These are phyloP conservation scores for Pseudopithomyces chartarum DNA, from an alignment of 2,329 filamentous ascomycete genomes.

Conservation along the genomic window DNA sequence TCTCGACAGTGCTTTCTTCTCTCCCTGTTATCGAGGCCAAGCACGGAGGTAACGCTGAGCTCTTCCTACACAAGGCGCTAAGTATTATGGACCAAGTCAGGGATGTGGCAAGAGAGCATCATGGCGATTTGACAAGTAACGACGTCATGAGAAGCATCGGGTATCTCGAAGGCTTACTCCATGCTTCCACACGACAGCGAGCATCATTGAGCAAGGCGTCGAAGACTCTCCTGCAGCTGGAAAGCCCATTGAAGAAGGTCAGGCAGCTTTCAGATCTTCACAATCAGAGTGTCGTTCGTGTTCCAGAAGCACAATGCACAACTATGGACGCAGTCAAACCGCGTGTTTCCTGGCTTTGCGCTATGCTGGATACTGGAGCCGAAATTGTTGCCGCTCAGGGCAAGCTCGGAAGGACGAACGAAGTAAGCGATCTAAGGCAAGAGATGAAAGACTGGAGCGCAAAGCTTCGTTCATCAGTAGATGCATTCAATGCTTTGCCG, in stretches of 20 bases:
- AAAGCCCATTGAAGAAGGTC: slow-evolving; percentile 44
- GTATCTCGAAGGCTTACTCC: slow-evolving; percentile 83
- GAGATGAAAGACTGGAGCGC: slow-evolving; percentile 32
- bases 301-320: slow-evolving; percentile 16
- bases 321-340: slow-evolving; percentile 20
- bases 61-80: slow-evolving; percentile 79
- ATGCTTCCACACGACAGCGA: slow-evolving; percentile 67
- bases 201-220: slow-evolving; percentile 42
- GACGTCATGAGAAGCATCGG: slow-evolving; percentile 81
- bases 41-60: slow-evolving; percentile 58
- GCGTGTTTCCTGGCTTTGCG: slow-evolving; percentile 64
- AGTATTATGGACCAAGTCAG: slow-evolving; percentile 74
- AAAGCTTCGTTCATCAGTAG: slow-evolving; percentile 20
- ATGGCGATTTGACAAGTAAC: slow-evolving; percentile 80
- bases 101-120: slow-evolving; percentile 71
- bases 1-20: slow-evolving; percentile 71
- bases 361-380: slow-evolving; percentile 67
- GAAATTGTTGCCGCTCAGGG: slow-evolving; percentile 70
- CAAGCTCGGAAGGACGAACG: slow-evolving; percentile 60
- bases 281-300: slow-evolving; percentile 19
- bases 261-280: slow-evolving; percentile 30
- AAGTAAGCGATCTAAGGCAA: slow-evolving; percentile 28
- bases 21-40: slow-evolving; percentile 25
- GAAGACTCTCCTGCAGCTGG: slow-evolving; percentile 43
- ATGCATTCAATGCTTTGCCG: slow-evolving; percentile 25